Percentiles rank a stretch among this genome's conserved stretches.
Evolutionary conservation across 2,329 filamentous ascomycete genomes (phyloP).

Genomic region (Hymenotorrendiella dingleyae): DNA sequence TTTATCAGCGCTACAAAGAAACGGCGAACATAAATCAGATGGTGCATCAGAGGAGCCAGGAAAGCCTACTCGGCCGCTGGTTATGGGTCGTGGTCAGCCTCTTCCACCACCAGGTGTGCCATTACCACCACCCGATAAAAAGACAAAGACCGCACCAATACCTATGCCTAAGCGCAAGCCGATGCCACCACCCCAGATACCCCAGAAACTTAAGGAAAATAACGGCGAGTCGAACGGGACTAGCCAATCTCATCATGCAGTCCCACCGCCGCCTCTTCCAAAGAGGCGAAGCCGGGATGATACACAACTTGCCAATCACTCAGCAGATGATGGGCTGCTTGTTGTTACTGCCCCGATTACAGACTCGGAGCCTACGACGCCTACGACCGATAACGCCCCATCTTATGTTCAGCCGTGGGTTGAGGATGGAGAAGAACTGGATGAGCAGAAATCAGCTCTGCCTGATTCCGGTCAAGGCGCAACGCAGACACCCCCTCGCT

Average conservation of each 20-base stretch:
- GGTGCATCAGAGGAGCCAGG: constrained; percentile 14
- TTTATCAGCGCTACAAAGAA: constrained; percentile 48
- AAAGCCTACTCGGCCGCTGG: constrained; percentile 51
- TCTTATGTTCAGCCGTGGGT: constrained; percentile 31
- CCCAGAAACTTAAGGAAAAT: constrained; percentile 19
- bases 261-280: constrained; percentile 44
- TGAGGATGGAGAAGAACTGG: constrained; percentile 30
- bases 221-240: constrained; percentile 24
- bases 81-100: constrained; percentile 74
- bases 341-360: constrained; percentile 60
- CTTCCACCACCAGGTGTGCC: constrained; percentile 76
- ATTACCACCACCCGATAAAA: constrained; percentile 62
- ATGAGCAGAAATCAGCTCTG: constrained; percentile 8
- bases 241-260: constrained; percentile 24
- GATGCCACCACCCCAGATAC: constrained; percentile 36
- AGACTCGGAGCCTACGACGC: constrained; percentile 55
- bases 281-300: constrained; percentile 26
- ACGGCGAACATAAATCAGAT: constrained; percentile 32
- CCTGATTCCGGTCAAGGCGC: background rate
- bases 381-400: constrained; percentile 35
- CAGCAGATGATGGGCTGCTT: constrained; percentile 47
- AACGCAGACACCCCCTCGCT: constrained; percentile 14
- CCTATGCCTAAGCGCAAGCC: constrained; percentile 61
- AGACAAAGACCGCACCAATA: constrained; percentile 50
- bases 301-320: constrained; percentile 32